phyloP scores from a whole-genome alignment of 768 basidiomycete species.

The Xanthoconium purpureum region DNA sequence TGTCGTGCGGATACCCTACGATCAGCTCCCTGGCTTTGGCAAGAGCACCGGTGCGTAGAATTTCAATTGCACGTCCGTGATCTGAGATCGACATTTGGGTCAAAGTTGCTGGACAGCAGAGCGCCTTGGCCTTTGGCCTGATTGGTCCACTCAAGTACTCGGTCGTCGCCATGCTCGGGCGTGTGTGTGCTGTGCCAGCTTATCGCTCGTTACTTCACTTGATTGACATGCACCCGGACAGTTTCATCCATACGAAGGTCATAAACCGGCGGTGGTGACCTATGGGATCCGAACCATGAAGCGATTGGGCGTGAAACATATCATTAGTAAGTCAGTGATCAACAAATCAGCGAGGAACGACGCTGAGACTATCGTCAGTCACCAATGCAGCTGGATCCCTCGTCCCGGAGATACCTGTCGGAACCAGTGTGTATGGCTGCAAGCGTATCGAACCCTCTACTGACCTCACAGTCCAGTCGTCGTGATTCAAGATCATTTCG shows the following conservation, averaged over 20 bases:
- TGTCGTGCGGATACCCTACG: constrained; percentile 60
- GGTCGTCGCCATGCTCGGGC: constrained; percentile 86
- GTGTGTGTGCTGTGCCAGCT: constrained; percentile 44
- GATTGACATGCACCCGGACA: constrained; percentile 28
- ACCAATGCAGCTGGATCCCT: constrained; percentile 88
- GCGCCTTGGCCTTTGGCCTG: constrained; percentile 75
- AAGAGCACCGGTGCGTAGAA: constrained; percentile 63
- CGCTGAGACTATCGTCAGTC: constrained; percentile 41
- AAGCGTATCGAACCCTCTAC: not conserved
- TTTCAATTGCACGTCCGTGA: not conserved
- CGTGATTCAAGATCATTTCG: constrained; percentile 80
- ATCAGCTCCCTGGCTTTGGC: constrained; percentile 67
- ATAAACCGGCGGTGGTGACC: constrained; percentile 61
- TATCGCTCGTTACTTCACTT: not conserved
- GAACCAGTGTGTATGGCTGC: constrained; percentile 61
- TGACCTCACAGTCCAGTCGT: constrained; percentile 52
- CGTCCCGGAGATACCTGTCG: constrained; percentile 68
- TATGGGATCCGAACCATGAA: constrained; percentile 83
- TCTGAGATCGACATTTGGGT: not conserved
- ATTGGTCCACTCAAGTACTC: constrained; percentile 68
- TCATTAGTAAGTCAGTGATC: constrained; percentile 58
- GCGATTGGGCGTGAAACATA: constrained; percentile 65
- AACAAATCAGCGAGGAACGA: not conserved
- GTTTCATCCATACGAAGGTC: constrained; percentile 89
- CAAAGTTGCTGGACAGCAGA: constrained; percentile 78